Base-by-base conservation (phyloP, 225 moss, liverwort and hornwort species). In the Ulota crispa region DNA sequence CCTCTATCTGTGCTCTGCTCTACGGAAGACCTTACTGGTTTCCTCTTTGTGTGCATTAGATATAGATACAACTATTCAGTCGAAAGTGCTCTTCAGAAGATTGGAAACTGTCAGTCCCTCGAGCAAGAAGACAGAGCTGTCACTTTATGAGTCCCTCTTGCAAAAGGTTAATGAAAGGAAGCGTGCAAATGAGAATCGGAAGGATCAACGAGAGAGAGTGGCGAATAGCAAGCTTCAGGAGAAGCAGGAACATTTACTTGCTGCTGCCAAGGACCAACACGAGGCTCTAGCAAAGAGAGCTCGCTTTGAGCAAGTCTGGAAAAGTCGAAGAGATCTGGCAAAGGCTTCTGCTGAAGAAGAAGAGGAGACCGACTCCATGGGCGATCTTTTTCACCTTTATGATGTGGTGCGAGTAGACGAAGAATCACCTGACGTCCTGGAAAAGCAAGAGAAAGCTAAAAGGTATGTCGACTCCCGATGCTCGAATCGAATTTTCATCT, bases 301-400 rank as follows among this genome's bases (percentile, higher is more conserved):
- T 57, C 90, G 94, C 10, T 99, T 99, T 86, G 92, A 99, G 72
- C 96, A 96, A 92, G 93, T 99, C 21, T 90, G 96, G 91, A 94
- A 82, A 70, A 92, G 93, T 80, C 91, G 93, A 78, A 88, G 88
- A 85, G 87, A 79, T 78, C 59, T 55, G 64, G 83, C 77, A 4
- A 86, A 78, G 53, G 37, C 56, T n/a, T 69, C 81, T 39, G 85
- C 83, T 21, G 92, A 85, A 6, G 89, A 85, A 6, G 89, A 80
- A 67, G 85, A 82, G 19, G 84, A 88, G 24, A 64, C 61, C 62
- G 91, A 86, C 67, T 68, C 91, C 61, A 78, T 86, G 83, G 84
- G 54, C 60, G 92, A 92, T 26, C 85, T 92, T 73, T 95, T 92
- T 80, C 93, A 90, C 70, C 89, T 99, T 20, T 99, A 99, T 68